Conservation (phyloP, 257 asterid species). For the Salvia rosmarinus region DNA sequence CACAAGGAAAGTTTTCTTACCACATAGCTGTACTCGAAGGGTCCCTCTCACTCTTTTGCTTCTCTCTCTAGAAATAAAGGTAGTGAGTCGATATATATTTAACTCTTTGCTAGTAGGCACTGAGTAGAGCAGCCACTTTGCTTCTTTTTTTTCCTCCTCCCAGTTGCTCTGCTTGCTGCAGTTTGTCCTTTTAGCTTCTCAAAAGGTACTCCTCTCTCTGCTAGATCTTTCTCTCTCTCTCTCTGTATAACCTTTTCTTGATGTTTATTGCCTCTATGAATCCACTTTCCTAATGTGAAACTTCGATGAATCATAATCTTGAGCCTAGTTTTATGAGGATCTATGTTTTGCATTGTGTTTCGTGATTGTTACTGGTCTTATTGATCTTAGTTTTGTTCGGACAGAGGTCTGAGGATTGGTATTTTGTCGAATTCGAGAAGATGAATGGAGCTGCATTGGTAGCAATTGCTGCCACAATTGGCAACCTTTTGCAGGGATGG, state of each 20-base stretch:
- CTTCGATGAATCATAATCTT: conserved; percentile 15
- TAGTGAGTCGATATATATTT: neutral
- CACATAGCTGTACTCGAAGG: conserved; percentile 37
- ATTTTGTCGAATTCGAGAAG: conserved; percentile 29
- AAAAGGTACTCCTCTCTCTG: conserved; percentile 26
- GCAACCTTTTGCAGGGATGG: conserved; percentile 87
- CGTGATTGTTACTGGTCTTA: conserved; percentile 20
- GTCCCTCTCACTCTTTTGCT: conserved; percentile 24
- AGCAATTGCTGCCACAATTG: conserved; percentile 78
- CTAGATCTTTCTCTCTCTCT: conserved; percentile 17
- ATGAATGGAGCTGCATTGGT: conserved; percentile 82
- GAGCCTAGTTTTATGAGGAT: conserved; percentile 30
- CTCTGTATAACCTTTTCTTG: conserved; percentile 6
- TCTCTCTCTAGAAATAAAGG: conserved; percentile 26
- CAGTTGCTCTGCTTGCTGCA: conserved; percentile 14
- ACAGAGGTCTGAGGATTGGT: conserved; percentile 33
- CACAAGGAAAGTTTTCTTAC: conserved; percentile 28
- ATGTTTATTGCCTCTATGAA: conserved; percentile 38
- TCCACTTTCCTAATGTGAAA: neutral
- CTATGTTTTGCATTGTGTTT: conserved; percentile 29
- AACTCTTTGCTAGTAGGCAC: conserved; percentile 5
- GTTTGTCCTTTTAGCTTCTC: conserved; percentile 30
- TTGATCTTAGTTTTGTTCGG: conserved; percentile 24
- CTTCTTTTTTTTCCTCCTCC: conserved; percentile 28
- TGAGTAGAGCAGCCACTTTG: conserved; percentile 16